Conservation (phyloP, 768 basidiomycete species). For the Leccinellum rugosiceps region DNA sequence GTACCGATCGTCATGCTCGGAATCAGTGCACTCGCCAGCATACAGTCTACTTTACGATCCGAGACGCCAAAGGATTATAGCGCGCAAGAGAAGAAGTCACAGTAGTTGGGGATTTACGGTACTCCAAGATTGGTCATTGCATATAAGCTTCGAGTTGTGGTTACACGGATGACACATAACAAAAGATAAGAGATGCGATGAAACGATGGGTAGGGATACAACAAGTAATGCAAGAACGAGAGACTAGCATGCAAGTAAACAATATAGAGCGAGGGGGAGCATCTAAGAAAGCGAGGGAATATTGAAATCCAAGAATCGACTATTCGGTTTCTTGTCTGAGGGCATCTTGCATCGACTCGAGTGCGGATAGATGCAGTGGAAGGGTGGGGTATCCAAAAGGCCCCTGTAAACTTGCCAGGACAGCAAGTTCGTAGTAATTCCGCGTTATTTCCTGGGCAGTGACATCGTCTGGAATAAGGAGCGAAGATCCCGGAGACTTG, state of each 20-base stretch:
- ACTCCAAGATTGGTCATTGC: constrained; percentile 17
- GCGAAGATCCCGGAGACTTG: constrained; percentile 41
- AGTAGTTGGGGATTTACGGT: constrained; percentile 38
- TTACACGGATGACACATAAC: constrained; percentile 16
- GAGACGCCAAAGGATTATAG: constrained; percentile 65
- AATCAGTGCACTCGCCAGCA: constrained; percentile 64
- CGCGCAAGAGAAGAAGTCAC: constrained; percentile 72
- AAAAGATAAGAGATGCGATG: constrained; percentile 25
- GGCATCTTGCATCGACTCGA: constrained; percentile 55
- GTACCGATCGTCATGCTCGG: constrained; percentile 65
- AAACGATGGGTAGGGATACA: constrained; percentile 30
- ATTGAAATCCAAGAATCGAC: neutral
- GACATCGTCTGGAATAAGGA: constrained; percentile 30
- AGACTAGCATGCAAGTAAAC: constrained; percentile 9
- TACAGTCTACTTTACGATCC: constrained; percentile 64
- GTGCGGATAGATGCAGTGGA: constrained; percentile 73
- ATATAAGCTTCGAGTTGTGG: constrained; percentile 16
- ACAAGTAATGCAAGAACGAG: constrained; percentile 18
- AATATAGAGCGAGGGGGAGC: constrained; percentile 2
- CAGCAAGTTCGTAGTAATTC: constrained; percentile 67
- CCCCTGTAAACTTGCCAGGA: constrained; percentile 48
- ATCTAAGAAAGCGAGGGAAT: constrained; percentile 13
- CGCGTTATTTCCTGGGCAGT: constrained; percentile 54
- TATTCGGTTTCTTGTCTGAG: constrained; percentile 32
- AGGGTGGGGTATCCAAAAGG: constrained; percentile 50